These are phyloP conservation scores for Gaillardinia entomophila DNA, from an alignment of 805 yeast genomes.

Conservation along the genomic window DNA sequence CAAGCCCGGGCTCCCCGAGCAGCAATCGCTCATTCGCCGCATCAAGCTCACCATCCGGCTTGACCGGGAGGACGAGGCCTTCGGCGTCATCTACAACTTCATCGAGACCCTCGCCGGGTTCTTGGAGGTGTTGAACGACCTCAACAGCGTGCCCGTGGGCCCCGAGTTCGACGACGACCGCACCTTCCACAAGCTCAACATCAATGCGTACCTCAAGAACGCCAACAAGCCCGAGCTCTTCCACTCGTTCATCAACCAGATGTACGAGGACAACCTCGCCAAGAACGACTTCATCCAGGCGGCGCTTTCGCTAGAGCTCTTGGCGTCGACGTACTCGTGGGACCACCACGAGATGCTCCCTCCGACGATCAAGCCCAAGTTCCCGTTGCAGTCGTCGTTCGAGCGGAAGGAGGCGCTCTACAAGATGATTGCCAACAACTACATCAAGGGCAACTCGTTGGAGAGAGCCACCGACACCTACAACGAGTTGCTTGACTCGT, in stretches of 20 bases:
- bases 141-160: slow-evolving; percentile 70
- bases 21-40: slow-evolving; percentile 45
- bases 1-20: slow-evolving; percentile 52
- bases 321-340: slow-evolving; percentile 78
- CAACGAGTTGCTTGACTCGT: slow-evolving; percentile 71
- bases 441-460: slow-evolving; percentile 62
- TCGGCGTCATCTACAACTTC: slow-evolving; percentile 41
- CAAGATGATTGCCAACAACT: slow-evolving; percentile 65
- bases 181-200: slow-evolving; percentile 70
- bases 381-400: slow-evolving; percentile 78
- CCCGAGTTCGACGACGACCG: slow-evolving; percentile 85
- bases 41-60: slow-evolving; percentile 45
- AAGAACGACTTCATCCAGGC: slow-evolving; percentile 73
- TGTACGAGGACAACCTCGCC: slow-evolving; percentile 58
- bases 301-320: slow-evolving; percentile 69
- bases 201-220: slow-evolving; percentile 69
- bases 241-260: slow-evolving; percentile 69
- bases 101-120: slow-evolving; percentile 55
- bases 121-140: slow-evolving; percentile 58
- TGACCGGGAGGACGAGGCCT: slow-evolving; percentile 63
- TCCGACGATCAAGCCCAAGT: slow-evolving; percentile 54
- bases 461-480: slow-evolving; percentile 78
- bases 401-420: slow-evolving; percentile 71
- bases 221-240: slow-evolving; percentile 76
- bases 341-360: slow-evolving; percentile 51